Conservation (phyloP, 2,329 filamentous ascomycete genomes). For the Macrophomina pseudophaseolina region DNA sequence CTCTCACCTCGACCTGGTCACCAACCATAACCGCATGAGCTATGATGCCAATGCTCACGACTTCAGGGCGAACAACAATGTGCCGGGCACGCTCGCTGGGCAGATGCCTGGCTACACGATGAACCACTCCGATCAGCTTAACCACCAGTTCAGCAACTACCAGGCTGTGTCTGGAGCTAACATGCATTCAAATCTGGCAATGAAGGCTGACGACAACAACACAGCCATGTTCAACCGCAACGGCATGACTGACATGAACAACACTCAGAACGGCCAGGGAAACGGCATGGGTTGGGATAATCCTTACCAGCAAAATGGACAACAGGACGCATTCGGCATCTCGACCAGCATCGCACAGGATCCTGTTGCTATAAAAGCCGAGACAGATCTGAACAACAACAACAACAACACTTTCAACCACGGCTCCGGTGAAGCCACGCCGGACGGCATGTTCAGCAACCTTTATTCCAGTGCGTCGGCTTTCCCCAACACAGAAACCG, state of each 20-base stretch:
- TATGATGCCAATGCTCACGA: constrained; percentile 37
- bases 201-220: constrained; percentile 41
- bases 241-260: constrained; percentile 42
- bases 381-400: constrained; percentile 48
- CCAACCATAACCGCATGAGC: constrained; percentile 25
- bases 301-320: constrained; percentile 49
- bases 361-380: constrained; percentile 50
- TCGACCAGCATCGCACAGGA: constrained; percentile 54
- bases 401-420: constrained; percentile 41
- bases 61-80: constrained; percentile 36
- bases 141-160: constrained; percentile 38
- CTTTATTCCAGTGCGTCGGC: constrained; percentile 52
- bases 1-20: constrained; percentile 26
- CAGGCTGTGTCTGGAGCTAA: constrained; percentile 38
- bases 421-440: constrained; percentile 49
- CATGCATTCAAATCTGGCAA: constrained; percentile 43
- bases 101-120: constrained; percentile 30
- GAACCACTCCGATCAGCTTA: constrained; percentile 23
- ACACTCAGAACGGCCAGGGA: constrained; percentile 43
- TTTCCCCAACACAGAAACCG: constrained; percentile 46
- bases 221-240: constrained; percentile 40
- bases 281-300: constrained; percentile 51
- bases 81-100: constrained; percentile 27
- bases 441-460: constrained; percentile 56
- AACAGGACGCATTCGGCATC: constrained; percentile 53